These are phyloP conservation scores for Phtheirospermum japonicum DNA, from an alignment of 257 asterid species.

Conservation along the genomic window DNA sequence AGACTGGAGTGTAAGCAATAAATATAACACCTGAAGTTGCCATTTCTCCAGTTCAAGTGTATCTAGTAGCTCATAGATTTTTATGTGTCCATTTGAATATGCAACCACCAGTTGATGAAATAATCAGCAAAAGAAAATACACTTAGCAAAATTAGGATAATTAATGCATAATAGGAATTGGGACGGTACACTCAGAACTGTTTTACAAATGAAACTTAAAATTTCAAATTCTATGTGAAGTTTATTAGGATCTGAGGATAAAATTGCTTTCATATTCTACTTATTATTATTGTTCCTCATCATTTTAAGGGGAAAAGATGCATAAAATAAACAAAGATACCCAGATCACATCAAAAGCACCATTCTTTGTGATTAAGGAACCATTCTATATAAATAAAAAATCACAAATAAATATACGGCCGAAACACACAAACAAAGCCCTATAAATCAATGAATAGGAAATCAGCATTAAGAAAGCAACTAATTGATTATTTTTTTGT, in stretches of 20 bases:
- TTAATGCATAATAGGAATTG: neutral
- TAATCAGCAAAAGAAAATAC: conserved; percentile 3
- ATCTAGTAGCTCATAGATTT: conserved; percentile 74
- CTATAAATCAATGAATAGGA: too few relatives aligned
- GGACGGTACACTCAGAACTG: neutral
- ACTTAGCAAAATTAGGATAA: neutral
- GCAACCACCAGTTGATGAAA: conserved; percentile 64
- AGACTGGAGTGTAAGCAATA: neutral
- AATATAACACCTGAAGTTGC: conserved; percentile 86
- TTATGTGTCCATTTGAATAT: conserved; percentile 77
- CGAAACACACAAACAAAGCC: too few relatives aligned
- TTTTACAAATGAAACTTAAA: too few relatives aligned
- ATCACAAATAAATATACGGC: too few relatives aligned
- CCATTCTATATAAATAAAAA: too few relatives aligned
- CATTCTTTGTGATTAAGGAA: neutral
- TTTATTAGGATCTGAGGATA: neutral
- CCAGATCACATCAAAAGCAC: neutral
- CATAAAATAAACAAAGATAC: neutral
- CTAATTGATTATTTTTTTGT: too few relatives aligned
- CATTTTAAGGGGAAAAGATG: neutral
- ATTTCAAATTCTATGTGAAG: too few relatives aligned
- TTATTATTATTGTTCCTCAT: neutral
- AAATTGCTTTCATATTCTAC: neutral
- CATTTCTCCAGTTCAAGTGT: conserved; percentile 81
- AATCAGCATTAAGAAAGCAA: too few relatives aligned